Base-by-base conservation (phyloP, 768 basidiomycete species). In the Pholiota molesta region DNA sequence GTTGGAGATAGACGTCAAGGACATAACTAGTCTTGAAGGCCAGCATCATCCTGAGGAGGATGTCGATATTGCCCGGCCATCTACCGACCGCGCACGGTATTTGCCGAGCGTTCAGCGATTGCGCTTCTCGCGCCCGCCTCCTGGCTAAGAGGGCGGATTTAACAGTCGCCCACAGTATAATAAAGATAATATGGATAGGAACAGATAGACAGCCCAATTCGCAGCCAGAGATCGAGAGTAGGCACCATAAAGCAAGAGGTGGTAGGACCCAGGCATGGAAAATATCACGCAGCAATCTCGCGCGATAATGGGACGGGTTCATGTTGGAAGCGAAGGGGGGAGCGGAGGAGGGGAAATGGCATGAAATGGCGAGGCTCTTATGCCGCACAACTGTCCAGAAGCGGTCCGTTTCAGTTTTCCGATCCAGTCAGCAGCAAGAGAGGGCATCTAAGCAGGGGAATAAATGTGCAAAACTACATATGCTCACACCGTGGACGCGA, bases 11-110 rank as follows among this genome's bases (percentile, higher is more conserved):
- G 3, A 85, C 85, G 57, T 88, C 84, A 49, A 84, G 79, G 14
- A 86, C 76, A 70, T 91, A 91, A 66, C 81, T 81, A 21, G 80
- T 84, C 64, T 83, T 80, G 71, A 85, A 83, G 0, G 83, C 82
- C 21, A 75, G 75, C 66, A 83, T 78, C 77, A 88, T 82, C 57
- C 73, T 77, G 52, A 89, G 68, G 60, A 90, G 79, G 52, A 91
- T 72, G 66, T 92, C 90, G 66, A 91, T 74, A 69, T 91, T 91
- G n/a, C 90, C 90, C 3, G 89, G 90, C 87, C 88, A 90, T 75
- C 83, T 86, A 7, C 90, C 90, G 17, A 81, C 75, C 16, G 90
- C 84, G 19, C 79, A 74, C 3, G 86, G 87, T 52, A 88, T 83
- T 2, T 73, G 77, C 62, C 76, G 75, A 6, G 86, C 86, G 5